A percentile compares a stretch with the other conserved stretches of the same genome.
Conservation (phyloP, 1,139 yeast species). For the Hemisphaericaspora xylanilytica region DNA sequence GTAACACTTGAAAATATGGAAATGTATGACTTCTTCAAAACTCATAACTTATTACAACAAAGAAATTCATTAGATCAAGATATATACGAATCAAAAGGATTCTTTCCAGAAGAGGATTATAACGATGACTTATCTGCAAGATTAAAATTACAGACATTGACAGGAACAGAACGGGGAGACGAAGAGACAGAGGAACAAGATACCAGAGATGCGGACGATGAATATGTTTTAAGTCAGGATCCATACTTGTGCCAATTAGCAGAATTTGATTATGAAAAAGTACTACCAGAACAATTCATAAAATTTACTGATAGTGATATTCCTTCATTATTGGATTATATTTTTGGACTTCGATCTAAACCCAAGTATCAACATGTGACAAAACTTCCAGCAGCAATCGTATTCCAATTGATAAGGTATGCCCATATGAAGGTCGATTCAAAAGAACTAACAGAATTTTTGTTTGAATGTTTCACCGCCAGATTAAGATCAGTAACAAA, state of each 20-base stretch:
- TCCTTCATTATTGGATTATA: conserved; percentile 55
- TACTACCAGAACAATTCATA: conserved; percentile 48
- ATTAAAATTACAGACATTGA: conserved; percentile 52
- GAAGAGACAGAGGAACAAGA: conserved; percentile 25
- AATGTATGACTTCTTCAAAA: conserved; percentile 37
- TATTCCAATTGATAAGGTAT: conserved; percentile 66
- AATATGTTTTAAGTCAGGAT: conserved; percentile 29
- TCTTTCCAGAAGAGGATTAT: conserved; percentile 27
- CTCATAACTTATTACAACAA: conserved; percentile 38
- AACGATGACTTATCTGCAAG: conserved; percentile 42
- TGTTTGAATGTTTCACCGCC: conserved; percentile 59
- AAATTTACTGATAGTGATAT: conserved; percentile 68
- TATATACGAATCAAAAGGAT: conserved; percentile 16
- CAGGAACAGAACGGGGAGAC: conserved; percentile 10
- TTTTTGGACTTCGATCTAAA: conserved; percentile 42
- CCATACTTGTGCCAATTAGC: conserved; percentile 27
- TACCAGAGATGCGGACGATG: conserved; percentile 29
- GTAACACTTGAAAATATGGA: conserved; percentile 31
- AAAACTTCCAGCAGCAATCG: conserved; percentile 63
- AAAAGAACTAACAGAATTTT: conserved; percentile 51
- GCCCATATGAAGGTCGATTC: conserved; percentile 57
- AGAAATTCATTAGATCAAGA: conserved; percentile 13
- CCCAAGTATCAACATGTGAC: conserved; percentile 49
- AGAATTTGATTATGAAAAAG: conserved; percentile 47
- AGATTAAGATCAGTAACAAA: conserved; percentile 59